Conservation (phyloP, 352 stramenopile species). For the Pythium insidiosum region DNA sequence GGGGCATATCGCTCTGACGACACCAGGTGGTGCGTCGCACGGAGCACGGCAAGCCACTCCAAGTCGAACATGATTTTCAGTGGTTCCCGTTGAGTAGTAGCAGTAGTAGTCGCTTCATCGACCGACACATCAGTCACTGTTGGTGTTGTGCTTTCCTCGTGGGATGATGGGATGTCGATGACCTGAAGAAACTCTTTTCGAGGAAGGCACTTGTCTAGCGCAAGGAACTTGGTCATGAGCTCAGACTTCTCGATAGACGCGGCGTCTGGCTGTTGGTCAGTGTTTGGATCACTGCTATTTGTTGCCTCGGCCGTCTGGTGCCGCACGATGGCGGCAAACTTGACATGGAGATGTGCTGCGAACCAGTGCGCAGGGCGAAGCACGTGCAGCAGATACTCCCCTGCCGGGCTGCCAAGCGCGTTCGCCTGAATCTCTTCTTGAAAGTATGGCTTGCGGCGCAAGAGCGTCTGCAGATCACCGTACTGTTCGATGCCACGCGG, state of each 20-base stretch:
- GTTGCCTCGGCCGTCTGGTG: constrained; percentile 30
- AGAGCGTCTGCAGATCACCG: constrained; percentile 85
- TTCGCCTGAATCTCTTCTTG: constrained; percentile 91
- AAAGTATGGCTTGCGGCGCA: constrained; percentile 94
- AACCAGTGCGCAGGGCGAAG: constrained; percentile 97
- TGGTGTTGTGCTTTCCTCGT: constrained; percentile 5
- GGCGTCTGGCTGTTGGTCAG: not conserved
- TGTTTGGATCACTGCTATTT: not conserved
- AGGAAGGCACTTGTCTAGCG: constrained; percentile 98
- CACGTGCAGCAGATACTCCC: constrained; percentile 88
- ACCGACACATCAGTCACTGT: not conserved
- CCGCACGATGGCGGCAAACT: constrained; percentile 94
- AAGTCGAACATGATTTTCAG: constrained; percentile 89
- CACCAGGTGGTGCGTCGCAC: constrained; percentile 87
- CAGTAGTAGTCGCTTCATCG: not conserved
- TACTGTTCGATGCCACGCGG: constrained; percentile 94
- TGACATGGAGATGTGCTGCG: constrained; percentile 96
- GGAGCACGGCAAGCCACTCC: constrained; percentile 93
- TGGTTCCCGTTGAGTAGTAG: constrained; percentile 5
- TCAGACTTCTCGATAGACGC: not conserved
- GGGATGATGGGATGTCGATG: constrained; percentile 53
- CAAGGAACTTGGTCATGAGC: constrained; percentile 91
- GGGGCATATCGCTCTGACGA: constrained; percentile 55
- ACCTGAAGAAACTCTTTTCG: constrained; percentile 94
- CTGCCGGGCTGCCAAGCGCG: constrained; percentile 90